Percentiles rank a stretch among this genome's conserved stretches.
These are phyloP conservation scores for Thinopyrum elongatum DNA, from an alignment of 176 grass and related monocot genomes.

Conservation along the genomic window DNA sequence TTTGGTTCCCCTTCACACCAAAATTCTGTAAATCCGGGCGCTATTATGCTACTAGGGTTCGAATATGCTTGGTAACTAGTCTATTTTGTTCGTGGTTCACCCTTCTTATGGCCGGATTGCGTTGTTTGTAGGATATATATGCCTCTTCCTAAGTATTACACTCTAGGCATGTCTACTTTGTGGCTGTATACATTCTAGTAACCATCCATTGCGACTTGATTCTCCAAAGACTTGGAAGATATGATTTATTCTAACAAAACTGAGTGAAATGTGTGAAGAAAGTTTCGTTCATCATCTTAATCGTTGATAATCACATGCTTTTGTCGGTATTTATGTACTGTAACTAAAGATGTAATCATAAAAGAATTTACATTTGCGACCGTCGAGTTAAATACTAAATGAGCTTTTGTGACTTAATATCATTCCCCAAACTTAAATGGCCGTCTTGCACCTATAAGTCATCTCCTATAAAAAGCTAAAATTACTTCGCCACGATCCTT, in stretches of 20 bases:
- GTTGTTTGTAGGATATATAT: background rate
- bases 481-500: background rate
- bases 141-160: background rate
- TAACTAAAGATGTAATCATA: background rate
- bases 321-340: background rate
- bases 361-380: background rate
- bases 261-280: background rate
- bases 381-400: background rate
- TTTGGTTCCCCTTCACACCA: background rate
- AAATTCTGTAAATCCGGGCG: background rate
- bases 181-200: background rate
- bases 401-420: background rate
- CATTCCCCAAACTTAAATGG: background rate
- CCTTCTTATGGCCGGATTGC: background rate
- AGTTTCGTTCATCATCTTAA: background rate
- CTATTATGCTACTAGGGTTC: background rate
- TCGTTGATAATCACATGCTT: background rate
- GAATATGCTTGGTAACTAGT: background rate
- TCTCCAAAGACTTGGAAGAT: background rate
- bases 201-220: background rate
- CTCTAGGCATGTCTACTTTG: background rate
- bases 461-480: constrained; percentile 8
- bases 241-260: background rate
- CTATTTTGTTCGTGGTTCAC: background rate
- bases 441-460: background rate